phyloP scores from a whole-genome alignment of 106 monocot species.

The Phalaenopsis aphrodite region DNA sequence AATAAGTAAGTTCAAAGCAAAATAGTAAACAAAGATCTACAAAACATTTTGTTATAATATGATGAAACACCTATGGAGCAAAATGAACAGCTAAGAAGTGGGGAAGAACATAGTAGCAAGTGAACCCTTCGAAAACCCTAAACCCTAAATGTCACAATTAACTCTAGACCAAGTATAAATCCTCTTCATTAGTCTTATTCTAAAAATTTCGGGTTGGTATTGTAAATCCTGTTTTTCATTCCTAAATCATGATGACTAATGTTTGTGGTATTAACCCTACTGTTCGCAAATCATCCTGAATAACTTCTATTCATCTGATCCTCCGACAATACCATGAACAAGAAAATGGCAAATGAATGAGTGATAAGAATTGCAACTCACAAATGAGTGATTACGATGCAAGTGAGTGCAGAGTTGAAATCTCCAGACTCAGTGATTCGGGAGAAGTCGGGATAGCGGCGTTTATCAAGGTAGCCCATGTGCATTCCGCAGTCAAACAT shows the following conservation, averaged over 20 bases:
- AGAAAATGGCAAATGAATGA: background rate
- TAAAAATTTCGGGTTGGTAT: background rate
- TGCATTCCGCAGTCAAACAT: slow-evolving; percentile 99
- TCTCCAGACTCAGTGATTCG: slow-evolving; percentile 43
- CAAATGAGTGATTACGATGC: slow-evolving; percentile 93
- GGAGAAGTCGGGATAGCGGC: slow-evolving; percentile 84
- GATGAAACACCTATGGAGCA: background rate
- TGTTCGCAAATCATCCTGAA: background rate
- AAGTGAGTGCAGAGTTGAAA: slow-evolving; percentile 53
- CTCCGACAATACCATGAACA: background rate
- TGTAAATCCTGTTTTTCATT: background rate
- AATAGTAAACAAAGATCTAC: background rate
- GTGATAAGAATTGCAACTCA: slow-evolving; percentile 5
- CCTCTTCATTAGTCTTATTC: background rate
- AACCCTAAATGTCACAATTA: no score
- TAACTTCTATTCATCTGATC: background rate
- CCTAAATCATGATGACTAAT: no score
- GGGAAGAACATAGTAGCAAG: background rate
- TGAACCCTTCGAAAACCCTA: background rate
- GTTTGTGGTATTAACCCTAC: no score
- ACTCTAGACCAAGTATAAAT: no score
- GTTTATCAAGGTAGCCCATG: slow-evolving; percentile 75
- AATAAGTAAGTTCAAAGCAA: slow-evolving; percentile 1
- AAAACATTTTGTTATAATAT: background rate
- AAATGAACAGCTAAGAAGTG: background rate